Percentiles rank a stretch among this genome's conserved stretches.
Evolutionary conservation across 805 yeast genomes (phyloP).

Genomic region (Yarrowia sp.): DNA sequence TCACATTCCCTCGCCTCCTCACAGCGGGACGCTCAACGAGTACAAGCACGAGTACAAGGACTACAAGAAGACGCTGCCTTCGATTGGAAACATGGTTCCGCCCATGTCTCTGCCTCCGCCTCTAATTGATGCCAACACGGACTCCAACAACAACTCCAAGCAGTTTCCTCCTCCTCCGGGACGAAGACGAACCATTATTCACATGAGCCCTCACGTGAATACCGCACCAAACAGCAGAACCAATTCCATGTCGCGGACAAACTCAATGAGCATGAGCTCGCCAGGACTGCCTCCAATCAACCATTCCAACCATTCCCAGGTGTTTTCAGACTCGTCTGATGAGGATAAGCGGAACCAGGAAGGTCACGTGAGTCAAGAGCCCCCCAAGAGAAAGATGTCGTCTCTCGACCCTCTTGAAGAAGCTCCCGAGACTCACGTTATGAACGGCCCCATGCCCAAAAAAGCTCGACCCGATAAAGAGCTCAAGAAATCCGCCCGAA

Average conservation of each 20-base stretch:
- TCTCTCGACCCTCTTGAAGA: slow-evolving; percentile 1
- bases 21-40: slow-evolving; percentile 14
- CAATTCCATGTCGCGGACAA: neutral
- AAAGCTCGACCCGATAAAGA: slow-evolving; percentile 34
- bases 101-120: slow-evolving; percentile 21
- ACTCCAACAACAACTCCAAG: neutral
- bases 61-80: slow-evolving; percentile 13
- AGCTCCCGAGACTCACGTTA: neutral
- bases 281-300: neutral
- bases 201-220: slow-evolving; percentile 4
- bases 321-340: slow-evolving; percentile 9
- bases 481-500: slow-evolving; percentile 48
- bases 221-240: neutral
- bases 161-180: slow-evolving; percentile 12
- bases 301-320: neutral
- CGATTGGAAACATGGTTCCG: slow-evolving; percentile 11
- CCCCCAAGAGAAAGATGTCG: neutral
- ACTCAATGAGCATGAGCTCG: slow-evolving; percentile 1
- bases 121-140: neutral
- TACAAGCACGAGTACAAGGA: too few relatives aligned
- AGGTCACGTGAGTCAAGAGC: neutral
- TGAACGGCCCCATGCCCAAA: neutral
- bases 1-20: slow-evolving; percentile 19
- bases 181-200: neutral
- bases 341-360: neutral